Conservation (phyloP, 2,329 filamentous ascomycete species). For the Neofusicoccum parvum region DNA sequence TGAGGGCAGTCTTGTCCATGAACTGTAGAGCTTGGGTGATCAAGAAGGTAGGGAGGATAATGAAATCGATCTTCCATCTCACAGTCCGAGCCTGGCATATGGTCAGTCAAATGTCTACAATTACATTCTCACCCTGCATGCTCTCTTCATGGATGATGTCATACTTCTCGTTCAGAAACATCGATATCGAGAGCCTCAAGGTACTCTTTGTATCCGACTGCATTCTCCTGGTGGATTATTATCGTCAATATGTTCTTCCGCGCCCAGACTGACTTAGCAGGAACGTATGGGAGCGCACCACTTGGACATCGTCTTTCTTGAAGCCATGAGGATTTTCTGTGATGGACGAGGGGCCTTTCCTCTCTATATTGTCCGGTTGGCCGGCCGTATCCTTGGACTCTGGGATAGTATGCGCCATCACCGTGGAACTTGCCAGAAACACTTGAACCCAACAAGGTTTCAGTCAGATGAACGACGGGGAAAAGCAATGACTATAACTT, state of each 20-base stretch:
- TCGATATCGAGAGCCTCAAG: constrained; percentile 24
- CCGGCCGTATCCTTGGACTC: too few relatives aligned
- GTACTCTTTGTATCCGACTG: constrained; percentile 28
- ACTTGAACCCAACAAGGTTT: too few relatives aligned
- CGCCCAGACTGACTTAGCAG: too few relatives aligned
- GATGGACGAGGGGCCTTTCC: too few relatives aligned
- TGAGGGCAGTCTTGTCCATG: constrained; percentile 31
- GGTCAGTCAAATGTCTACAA: background rate
- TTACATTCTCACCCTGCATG: background rate
- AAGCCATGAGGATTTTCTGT: too few relatives aligned
- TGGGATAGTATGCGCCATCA: too few relatives aligned
- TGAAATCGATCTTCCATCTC: constrained; percentile 30
- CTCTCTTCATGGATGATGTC: background rate
- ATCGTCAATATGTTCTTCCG: background rate
- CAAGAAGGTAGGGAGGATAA: constrained; percentile 31
- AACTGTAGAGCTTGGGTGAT: constrained; percentile 30
- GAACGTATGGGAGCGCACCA: background rate
- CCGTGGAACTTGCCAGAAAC: too few relatives aligned
- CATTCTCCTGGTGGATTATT: constrained; percentile 16
- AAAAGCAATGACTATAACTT: too few relatives aligned
- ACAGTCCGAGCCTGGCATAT: constrained; percentile 22
- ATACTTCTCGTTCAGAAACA: constrained; percentile 23
- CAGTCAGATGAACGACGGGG: too few relatives aligned
- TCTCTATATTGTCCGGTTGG: too few relatives aligned
- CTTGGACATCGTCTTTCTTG: background rate